These are phyloP conservation scores for Chenopodium quinoa DNA, from an alignment of 148 eudicot species.

Conservation along the genomic window DNA sequence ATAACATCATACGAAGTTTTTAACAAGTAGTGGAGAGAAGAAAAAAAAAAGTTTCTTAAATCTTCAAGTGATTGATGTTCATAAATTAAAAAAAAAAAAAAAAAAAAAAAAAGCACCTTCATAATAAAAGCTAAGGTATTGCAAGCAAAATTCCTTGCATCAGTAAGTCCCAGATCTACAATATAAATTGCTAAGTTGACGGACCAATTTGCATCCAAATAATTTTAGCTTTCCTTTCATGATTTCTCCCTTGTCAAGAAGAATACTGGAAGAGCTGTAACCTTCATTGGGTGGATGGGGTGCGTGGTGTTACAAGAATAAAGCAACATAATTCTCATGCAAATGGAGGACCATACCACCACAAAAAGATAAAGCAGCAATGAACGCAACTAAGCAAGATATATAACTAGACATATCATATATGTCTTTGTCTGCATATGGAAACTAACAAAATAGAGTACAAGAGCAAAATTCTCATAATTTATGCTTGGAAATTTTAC, in stretches of 20 bases:
- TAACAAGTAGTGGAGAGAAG: too few species aligned
- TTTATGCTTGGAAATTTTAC: slow-evolving; percentile 27
- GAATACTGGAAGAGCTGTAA: background rate
- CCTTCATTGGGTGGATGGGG: background rate
- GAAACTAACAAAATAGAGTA: background rate
- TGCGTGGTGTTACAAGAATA: background rate
- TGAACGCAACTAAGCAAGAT: background rate
- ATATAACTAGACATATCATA: background rate
- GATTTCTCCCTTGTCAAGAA: background rate
- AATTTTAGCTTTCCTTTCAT: too few species aligned
- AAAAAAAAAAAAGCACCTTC: too few species aligned
- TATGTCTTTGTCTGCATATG: background rate
- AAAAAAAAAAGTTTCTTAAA: too few species aligned
- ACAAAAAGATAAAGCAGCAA: background rate
- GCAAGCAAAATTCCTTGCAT: background rate
- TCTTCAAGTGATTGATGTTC: too few species aligned
- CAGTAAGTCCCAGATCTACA: background rate
- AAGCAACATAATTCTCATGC: background rate
- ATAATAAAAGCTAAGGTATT: background rate
- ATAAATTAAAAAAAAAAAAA: too few species aligned
- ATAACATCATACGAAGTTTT: too few species aligned
- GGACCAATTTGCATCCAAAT: background rate
- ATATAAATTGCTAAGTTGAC: too few species aligned
- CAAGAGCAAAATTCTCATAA: background rate
- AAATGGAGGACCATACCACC: background rate